Base-by-base conservation (phyloP, 2,329 filamentous ascomycete genomes). In the Thelonectria blattea region DNA sequence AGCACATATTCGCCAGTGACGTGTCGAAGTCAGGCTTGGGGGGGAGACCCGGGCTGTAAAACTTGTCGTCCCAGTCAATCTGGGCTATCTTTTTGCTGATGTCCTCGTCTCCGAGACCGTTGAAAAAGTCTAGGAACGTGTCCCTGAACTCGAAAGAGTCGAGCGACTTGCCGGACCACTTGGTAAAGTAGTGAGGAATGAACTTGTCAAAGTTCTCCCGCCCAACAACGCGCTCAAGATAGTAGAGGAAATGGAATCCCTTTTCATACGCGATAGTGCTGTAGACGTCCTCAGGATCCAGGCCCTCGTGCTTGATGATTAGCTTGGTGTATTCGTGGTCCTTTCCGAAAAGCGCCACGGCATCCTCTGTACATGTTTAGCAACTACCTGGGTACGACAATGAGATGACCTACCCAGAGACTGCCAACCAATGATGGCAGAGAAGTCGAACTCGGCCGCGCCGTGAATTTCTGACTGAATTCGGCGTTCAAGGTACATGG, bases 221-320 rank as follows among this genome's bases (percentile, higher is more conserved):
- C 37, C 92, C 91, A 4, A 98, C 84, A 1, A 97, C 81, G 48
- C 89, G 90, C 71, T 99, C 95, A 14, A 99, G 87, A 70, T 93
- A 89, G 76, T 93, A 97, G 47, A 99, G 83, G 76, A 98, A 96
- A 72, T 91, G 91, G 78, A 97, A 98, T 3, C 94, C 94, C 78
- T 99, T 98, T 74, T 98, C 94, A 71, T 99, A 99, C 0, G 95
- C 93, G 34, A 98, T 83, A 24, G 87, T 91, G 67, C 91, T 96
- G 79, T 98, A 99, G 1, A 94, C 91, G 75, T 99, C 95, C 74
- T 98, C 95, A 0, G 95, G 95, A 70, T 98, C 94, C 67, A 95
- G 89, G 59, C 92, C 92, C 73, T 94, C 91, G 65, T 98, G 88
- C 73, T 92, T 88, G 61, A 93, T 85, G 66, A 97, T 88, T 55